Conservation (phyloP, 371 early-diverging fungal genomes). For the Syncephalis plumigaleata region DNA sequence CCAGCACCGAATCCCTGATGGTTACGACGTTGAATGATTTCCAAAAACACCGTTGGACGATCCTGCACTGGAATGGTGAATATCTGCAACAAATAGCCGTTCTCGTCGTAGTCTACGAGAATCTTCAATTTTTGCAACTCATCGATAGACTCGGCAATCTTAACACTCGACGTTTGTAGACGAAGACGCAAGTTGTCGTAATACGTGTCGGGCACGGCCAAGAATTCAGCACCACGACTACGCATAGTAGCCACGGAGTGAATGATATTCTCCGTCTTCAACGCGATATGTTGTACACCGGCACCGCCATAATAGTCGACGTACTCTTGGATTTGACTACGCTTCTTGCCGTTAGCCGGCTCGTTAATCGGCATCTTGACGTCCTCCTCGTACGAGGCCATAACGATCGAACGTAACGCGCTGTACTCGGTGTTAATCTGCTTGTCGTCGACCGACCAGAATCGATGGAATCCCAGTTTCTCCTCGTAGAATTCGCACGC, state of each 20-base stretch:
- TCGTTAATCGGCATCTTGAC: slow-evolving; percentile 97
- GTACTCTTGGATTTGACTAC: slow-evolving; percentile 94
- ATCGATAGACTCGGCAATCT: slow-evolving; percentile 68
- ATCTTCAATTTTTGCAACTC: slow-evolving; percentile 69
- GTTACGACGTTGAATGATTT: slow-evolving; percentile 90
- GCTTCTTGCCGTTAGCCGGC: slow-evolving; percentile 86
- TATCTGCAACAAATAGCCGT: slow-evolving; percentile 90
- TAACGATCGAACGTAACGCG: slow-evolving; percentile 86
- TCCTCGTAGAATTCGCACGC: slow-evolving; percentile 75
- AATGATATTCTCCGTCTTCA: slow-evolving; percentile 78
- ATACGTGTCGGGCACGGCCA: slow-evolving; percentile 73
- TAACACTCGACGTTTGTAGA: slow-evolving; percentile 41
- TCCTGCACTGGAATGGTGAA: slow-evolving; percentile 89
- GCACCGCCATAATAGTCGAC: slow-evolving; percentile 87
- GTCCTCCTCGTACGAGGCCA: slow-evolving; percentile 80
- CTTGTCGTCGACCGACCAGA: slow-evolving; percentile 96
- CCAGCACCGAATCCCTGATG: slow-evolving; percentile 96
- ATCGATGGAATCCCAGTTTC: slow-evolving; percentile 86
- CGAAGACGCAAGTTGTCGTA: slow-evolving; percentile 68
- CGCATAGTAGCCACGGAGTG: slow-evolving; percentile 59
- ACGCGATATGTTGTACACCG: slow-evolving; percentile 94
- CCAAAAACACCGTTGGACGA: slow-evolving; percentile 89
- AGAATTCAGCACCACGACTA: slow-evolving; percentile 80
- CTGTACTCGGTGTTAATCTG: slow-evolving; percentile 93
- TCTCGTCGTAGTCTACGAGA: slow-evolving; percentile 90